Base-by-base conservation (phyloP, 192 early-diverging fungal genomes). In the Chytriomyces confervae region DNA sequence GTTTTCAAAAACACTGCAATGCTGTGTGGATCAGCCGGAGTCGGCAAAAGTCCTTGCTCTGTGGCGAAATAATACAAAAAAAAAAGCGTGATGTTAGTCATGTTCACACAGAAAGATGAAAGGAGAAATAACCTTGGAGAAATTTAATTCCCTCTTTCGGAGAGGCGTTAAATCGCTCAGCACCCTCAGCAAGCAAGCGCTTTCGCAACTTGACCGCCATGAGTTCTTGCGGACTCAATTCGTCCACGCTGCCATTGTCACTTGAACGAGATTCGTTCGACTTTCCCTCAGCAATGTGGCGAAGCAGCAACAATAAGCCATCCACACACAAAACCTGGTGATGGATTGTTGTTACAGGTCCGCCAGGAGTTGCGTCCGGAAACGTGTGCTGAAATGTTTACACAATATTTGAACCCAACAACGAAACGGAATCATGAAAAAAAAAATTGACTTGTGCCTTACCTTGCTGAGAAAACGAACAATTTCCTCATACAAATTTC, bases 401-500 rank as follows among this genome's bases (percentile, higher is more conserved):
- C 53, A 46, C 20, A 16, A 24, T 66, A 20, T 24, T 63, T 27
- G 23, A 10, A 71, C 18, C 36, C 53, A 50, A 10, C 1, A 53
- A 9, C 11, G 18, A 18, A 23, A 7, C 65, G 9, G 50, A 23
- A 16, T n/a, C 83, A 29, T 45, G 8, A 45, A 47, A 44, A 60
- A 48, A 77, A 36, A 36, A 36, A 36, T 1, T 36, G 36, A 36
- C 36, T 36, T 36, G 29, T 2, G 29, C 29, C 72, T 74, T 82
- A 93, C 92, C 87, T 88, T 92, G 63, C 90, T 90, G 69, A 94
- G 86, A 69, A 95, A 94, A 67, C 87, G 82, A 36, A 96, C 81
- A 45, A 94, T 75, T 24, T 94, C 93, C 77, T 97, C 95, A 88
- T 94, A 98, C 65, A 98, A 84, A 82, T 97, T 92, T 57, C 91